phyloP scores from a whole-genome alignment of 1,139 yeast species.

The Diutina scorzettiae region DNA sequence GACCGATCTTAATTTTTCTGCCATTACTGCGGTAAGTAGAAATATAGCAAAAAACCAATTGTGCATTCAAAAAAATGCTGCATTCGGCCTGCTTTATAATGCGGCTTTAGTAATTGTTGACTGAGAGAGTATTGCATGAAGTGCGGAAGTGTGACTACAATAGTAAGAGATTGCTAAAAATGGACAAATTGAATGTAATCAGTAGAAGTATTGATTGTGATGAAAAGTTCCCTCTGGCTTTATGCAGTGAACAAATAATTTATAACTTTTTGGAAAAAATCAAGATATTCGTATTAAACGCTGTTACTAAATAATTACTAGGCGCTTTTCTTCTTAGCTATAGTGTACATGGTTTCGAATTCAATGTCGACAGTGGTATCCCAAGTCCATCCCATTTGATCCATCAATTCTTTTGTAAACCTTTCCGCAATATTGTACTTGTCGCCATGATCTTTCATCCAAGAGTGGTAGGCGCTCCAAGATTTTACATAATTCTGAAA shows the following conservation, averaged over 20 bases:
- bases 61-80: neutral
- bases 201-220: neutral
- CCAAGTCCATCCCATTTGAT: neutral
- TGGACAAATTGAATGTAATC: no score
- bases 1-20: neutral
- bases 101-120: neutral
- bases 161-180: no score
- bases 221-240: neutral
- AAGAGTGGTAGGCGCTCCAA: conserved; percentile 61
- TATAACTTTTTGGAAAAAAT: neutral
- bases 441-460: conserved; percentile 34
- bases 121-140: neutral
- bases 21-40: neutral
- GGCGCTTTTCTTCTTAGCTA: neutral
- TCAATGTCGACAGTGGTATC: neutral
- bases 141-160: neutral
- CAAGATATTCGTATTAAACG: neutral
- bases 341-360: conserved; percentile 3
- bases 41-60: neutral
- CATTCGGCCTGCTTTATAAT: neutral
- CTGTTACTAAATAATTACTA: neutral
- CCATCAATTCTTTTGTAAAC: neutral
- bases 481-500: conserved; percentile 43
- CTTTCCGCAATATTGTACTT: conserved; percentile 8
- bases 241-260: neutral